These are phyloP conservation scores for Phytopythium ostracodes DNA, from an alignment of 352 stramenopile genomes.

Conservation along the genomic window DNA sequence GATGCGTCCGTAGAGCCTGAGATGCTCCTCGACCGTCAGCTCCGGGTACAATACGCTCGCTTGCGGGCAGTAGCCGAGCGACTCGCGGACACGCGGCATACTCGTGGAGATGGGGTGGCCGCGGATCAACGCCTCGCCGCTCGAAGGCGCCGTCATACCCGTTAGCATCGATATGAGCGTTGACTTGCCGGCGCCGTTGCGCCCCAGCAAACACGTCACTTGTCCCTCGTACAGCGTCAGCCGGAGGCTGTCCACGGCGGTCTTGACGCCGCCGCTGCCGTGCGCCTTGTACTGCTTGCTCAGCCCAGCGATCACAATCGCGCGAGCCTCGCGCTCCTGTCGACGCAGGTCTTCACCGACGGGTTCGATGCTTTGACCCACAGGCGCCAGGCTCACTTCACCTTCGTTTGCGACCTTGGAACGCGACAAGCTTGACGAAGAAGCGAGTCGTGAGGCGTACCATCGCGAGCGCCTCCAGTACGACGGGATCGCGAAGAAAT, in stretches of 20 bases:
- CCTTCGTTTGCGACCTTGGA: slow-evolving; percentile 13
- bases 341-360: slow-evolving; percentile 35
- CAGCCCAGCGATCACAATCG: slow-evolving; percentile 56
- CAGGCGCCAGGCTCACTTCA: background rate
- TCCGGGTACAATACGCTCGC: slow-evolving; percentile 95
- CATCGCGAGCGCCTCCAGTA: slow-evolving; percentile 52
- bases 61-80: slow-evolving; percentile 95
- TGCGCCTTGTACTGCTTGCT: slow-evolving; percentile 75
- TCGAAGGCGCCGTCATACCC: slow-evolving; percentile 56
- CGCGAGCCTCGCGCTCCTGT: slow-evolving; percentile 47
- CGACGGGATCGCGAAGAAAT: slow-evolving; percentile 75
- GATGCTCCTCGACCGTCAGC: slow-evolving; percentile 95
- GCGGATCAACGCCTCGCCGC: slow-evolving; percentile 51
- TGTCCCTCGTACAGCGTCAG: slow-evolving; percentile 92
- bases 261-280: slow-evolving; percentile 40
- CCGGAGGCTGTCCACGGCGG: slow-evolving; percentile 84
- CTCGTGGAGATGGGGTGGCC: slow-evolving; percentile 56
- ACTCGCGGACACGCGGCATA: slow-evolving; percentile 86
- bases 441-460: background rate
- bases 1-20: slow-evolving; percentile 91
- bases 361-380: slow-evolving; percentile 16
- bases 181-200: slow-evolving; percentile 94
- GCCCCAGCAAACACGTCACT: slow-evolving; percentile 92
- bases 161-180: slow-evolving; percentile 83
- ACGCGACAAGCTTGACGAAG: background rate